Evolutionary conservation across 2,329 filamentous ascomycete genomes (phyloP), one percentile per base, ranked within the genome.

Genomic region (Fusarium sp.): DNA sequence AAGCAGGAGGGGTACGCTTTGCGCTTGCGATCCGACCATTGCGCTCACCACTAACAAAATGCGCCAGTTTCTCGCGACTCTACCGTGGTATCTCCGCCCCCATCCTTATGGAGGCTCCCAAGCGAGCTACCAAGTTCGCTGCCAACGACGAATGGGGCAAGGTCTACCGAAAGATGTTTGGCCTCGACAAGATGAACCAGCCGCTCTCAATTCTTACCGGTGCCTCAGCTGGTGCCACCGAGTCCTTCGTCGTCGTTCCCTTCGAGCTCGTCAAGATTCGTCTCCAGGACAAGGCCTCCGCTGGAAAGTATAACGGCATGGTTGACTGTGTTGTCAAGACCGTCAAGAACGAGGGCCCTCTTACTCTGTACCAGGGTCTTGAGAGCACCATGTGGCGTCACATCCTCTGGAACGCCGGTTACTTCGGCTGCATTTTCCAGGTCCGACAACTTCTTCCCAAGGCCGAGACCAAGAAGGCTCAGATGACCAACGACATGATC

Each of bases 261-360:
- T 99, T 99, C 80, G 96, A 97, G 85, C 88, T 97, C 61, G 91
- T 99, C 86, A 99, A 99, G 88, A 99, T 99, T 78, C 91, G 96
- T 71, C 87, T 99, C 46, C 96, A 99, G 81, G 96, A 99, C 84
- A 94, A 92, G 82, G 93, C 95, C 17, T 96, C 94, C 50, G 93
- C 95, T 41, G 89, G 92, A 78, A 97, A 92, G 80, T 96, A 96
- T 84, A 91, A 83, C 69, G 92, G 93, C 79, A 91, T 93, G 85
- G 73, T 94, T 35, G 93, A 96, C 81, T 91, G 90, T 65, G 87
- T 96, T 27, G 79, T 83, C 73, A 94, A 96, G 88, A 97, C 93
- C 40, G 85, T 97, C 73, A 88, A 88, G 78, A 85, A 90, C 63
- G 95, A 98, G 81, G 95, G 96, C 9, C 82, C 90, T 17, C 84